Percentiles rank a stretch among this genome's conserved stretches.
phyloP scores from a whole-genome alignment of 2,329 filamentous ascomycete genomes.

The Pestalotiopsis sp. region DNA sequence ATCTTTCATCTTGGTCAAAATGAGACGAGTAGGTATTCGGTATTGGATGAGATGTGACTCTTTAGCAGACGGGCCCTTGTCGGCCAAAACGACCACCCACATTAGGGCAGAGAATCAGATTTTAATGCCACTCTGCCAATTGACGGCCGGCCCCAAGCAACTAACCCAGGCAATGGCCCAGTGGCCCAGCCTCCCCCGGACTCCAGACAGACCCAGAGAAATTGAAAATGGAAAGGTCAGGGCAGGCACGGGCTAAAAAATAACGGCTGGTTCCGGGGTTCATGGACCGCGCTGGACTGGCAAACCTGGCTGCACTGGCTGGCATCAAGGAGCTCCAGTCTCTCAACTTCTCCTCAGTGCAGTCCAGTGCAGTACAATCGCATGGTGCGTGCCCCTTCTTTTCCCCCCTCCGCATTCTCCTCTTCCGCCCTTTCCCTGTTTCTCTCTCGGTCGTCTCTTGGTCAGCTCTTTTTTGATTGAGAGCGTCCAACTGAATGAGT shows the following conservation, averaged over 20 bases:
- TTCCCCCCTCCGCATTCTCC: too few relatives aligned
- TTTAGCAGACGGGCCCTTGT: too few relatives aligned
- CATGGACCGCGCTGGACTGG: neutral
- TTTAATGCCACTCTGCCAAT: neutral
- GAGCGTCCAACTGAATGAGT: too few relatives aligned
- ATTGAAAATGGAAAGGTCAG: neutral
- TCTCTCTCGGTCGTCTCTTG: too few relatives aligned
- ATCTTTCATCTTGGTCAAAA: too few relatives aligned
- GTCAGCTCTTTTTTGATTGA: too few relatives aligned
- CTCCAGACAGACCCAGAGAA: neutral
- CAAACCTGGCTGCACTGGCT: neutral
- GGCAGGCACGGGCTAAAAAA: neutral
- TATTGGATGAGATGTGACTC: too few relatives aligned
- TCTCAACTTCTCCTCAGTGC: neutral
- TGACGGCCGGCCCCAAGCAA: neutral
- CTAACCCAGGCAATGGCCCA: neutral
- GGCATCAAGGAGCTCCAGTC: neutral
- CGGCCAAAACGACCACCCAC: too few relatives aligned
- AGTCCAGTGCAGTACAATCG: too few relatives aligned
- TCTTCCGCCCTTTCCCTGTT: too few relatives aligned
- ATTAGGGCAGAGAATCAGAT: neutral
- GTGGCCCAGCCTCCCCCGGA: neutral
- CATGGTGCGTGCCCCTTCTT: too few relatives aligned
- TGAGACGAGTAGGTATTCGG: too few relatives aligned
- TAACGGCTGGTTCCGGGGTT: neutral